Percentiles rank a stretch among this genome's conserved stretches.
These are phyloP conservation scores for Xylaria grammica DNA, from an alignment of 495 filamentous ascomycete genomes.

Conservation along the genomic window DNA sequence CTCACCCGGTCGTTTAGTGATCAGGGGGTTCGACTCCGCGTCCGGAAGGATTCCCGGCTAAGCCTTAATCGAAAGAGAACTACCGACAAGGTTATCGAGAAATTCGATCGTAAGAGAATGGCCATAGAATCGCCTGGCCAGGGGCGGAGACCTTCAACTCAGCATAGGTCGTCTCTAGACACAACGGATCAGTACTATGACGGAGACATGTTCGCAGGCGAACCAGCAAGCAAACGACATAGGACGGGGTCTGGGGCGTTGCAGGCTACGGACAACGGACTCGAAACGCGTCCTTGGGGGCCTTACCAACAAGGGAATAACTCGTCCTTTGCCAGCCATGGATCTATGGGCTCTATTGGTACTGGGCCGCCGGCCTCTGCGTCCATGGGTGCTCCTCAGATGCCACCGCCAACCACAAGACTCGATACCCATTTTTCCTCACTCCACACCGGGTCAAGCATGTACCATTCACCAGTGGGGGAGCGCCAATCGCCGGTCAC, in stretches of 20 bases:
- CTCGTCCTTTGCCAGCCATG: slow-evolving; percentile 29
- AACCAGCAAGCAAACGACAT: slow-evolving; percentile 36
- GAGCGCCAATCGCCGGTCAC: slow-evolving; percentile 38
- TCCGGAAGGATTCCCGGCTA: slow-evolving; percentile 76
- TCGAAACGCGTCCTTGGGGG: slow-evolving; percentile 35
- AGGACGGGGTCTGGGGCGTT: slow-evolving; percentile 33
- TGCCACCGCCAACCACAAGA: slow-evolving; percentile 38
- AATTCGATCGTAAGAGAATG: slow-evolving; percentile 23
- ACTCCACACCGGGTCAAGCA: slow-evolving; percentile 31
- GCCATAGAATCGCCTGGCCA: slow-evolving; percentile 17
- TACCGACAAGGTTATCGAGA: slow-evolving; percentile 28
- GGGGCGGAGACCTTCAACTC: slow-evolving; percentile 26
- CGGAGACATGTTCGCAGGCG: slow-evolving; percentile 37
- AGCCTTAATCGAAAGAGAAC: slow-evolving; percentile 52
- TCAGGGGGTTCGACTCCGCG: slow-evolving; percentile 87
- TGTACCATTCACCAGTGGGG: slow-evolving; percentile 26
- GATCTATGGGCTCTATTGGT: slow-evolving; percentile 35
- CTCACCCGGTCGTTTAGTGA: slow-evolving; percentile 93
- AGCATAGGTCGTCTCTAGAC: slow-evolving; percentile 23
- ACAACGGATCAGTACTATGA: slow-evolving; percentile 36
- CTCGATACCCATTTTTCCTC: slow-evolving; percentile 39
- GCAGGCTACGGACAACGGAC: slow-evolving; percentile 31
- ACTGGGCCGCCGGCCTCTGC: slow-evolving; percentile 35
- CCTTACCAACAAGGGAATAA: slow-evolving; percentile 29
- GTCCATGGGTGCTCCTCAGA: slow-evolving; percentile 32